Evolutionary conservation across 768 basidiomycete genomes (phyloP), one percentile per base, ranked within the genome.

Genomic region (Boletus vinaceobasis): DNA sequence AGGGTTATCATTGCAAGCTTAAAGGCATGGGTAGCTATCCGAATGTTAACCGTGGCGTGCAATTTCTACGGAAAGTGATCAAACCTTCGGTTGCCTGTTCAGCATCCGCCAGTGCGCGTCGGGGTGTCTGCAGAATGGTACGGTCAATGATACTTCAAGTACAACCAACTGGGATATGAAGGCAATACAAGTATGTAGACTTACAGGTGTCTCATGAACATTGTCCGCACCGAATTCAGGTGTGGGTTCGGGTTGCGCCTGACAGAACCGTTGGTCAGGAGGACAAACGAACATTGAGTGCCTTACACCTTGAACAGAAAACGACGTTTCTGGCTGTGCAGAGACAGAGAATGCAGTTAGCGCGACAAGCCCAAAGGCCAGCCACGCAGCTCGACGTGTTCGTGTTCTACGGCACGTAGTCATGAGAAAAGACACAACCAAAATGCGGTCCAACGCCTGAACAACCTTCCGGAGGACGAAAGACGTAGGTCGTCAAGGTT

Each of bases 1-100:
- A 93, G 75, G 4, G 88, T 89, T 8, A 79, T 67, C 54, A 88
- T 68, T 11, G 90, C 90, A 68, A 88, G 83, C 65, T 80, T 86
- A 73, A 90, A 91, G 11, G 89, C 90, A 57, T 84, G 80, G 14
- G 80, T 70, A 55, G 89, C 90, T 90, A 57, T 31, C 42, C 9
- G 31, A 31, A 33, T 35, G 48, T 56, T 17, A 60, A 59, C 37
- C 23, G 23, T 48, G 19, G 47, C 11, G 32, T 29, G 33, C 43
- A 13, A 21, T 4, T 33, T 31, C 42, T 50, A 26, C 2, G 38
- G 52, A 48, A 27, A 39, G 8, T 3, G 14, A 45, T 47, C 62
- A 38, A 51, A 84, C 84, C 84, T 77, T 86, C 84, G 19, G 76
- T 74, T 47, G 71, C 74, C 55, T 77, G 77, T 53, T 80, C 78